Evolutionary conservation across 1,284 basidiomycete species (phyloP).

Genomic region (Leccinum griseonigrum): DNA sequence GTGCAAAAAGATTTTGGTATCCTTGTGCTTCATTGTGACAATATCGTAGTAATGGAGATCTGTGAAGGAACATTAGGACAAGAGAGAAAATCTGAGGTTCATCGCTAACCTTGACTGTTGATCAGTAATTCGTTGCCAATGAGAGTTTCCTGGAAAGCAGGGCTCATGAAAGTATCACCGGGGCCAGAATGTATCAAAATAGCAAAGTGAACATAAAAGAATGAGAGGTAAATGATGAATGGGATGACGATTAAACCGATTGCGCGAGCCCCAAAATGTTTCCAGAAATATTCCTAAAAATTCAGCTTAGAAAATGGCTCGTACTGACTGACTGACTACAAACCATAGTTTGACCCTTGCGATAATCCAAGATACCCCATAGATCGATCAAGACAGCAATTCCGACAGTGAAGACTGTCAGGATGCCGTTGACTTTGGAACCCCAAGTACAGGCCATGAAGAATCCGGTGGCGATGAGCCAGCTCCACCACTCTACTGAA

Average conservation of each 20-base stretch:
- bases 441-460: constrained; percentile 96
- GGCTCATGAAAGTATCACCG: constrained; percentile 97
- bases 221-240: constrained; percentile 87
- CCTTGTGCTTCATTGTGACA: constrained; percentile 87
- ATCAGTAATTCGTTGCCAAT: constrained; percentile 89
- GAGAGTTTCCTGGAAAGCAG: constrained; percentile 96
- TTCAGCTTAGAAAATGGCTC: constrained; percentile 4
- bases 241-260: constrained; percentile 89
- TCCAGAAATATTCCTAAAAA: constrained; percentile 80
- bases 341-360: constrained; percentile 83
- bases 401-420: constrained; percentile 90
- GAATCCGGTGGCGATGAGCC: constrained; percentile 88
- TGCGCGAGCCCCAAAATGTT: constrained; percentile 86
- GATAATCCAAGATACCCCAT: constrained; percentile 92
- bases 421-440: constrained; percentile 97
- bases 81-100: background rate
- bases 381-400: constrained; percentile 91
- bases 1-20: constrained; percentile 91
- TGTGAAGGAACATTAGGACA: constrained; percentile 33
- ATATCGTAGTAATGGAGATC: constrained; percentile 94
- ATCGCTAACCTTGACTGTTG: constrained; percentile 76
- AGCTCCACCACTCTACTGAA: constrained; percentile 89
- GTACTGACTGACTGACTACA: constrained; percentile 25
- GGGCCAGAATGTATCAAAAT: constrained; percentile 89
- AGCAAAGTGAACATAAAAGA: constrained; percentile 96